phyloP scores from a whole-genome alignment of 2,329 filamentous ascomycete species.

The Trichoderma sp. region DNA sequence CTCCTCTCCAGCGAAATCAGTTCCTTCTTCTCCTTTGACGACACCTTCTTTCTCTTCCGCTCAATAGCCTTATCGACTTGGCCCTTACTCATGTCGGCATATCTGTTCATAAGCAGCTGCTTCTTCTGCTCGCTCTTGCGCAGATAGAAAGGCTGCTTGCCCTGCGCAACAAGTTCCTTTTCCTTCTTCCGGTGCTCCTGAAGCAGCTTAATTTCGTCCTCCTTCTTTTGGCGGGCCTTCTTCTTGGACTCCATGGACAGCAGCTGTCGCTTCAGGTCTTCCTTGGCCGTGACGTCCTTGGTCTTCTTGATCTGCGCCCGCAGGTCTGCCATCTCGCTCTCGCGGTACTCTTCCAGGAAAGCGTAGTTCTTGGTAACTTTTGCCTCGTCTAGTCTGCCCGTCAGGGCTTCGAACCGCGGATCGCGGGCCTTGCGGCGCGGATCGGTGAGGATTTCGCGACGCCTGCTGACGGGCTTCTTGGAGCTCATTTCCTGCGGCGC shows the following conservation, averaged over 20 bases:
- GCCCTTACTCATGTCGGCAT: slow-evolving; percentile 78
- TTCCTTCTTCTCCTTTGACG: slow-evolving; percentile 79
- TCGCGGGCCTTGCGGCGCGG: slow-evolving; percentile 68
- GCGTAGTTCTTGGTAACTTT: slow-evolving; percentile 73
- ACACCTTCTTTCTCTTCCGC: slow-evolving; percentile 85
- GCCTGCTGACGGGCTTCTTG: slow-evolving; percentile 80
- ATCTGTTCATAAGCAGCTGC: slow-evolving; percentile 75
- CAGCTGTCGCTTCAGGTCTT: slow-evolving; percentile 70
- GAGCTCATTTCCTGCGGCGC: slow-evolving; percentile 81
- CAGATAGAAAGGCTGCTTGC: slow-evolving; percentile 90
- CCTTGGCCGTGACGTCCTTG: slow-evolving; percentile 67
- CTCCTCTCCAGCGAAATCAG: slow-evolving; percentile 49
- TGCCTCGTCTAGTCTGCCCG: slow-evolving; percentile 55
- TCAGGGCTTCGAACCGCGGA: slow-evolving; percentile 79
- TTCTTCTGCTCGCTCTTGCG: slow-evolving; percentile 94
- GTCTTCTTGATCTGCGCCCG: slow-evolving; percentile 63
- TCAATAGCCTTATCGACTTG: slow-evolving; percentile 85
- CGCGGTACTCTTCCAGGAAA: slow-evolving; percentile 85
- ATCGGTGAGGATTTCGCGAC: slow-evolving; percentile 67
- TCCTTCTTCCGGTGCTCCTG: slow-evolving; percentile 78
- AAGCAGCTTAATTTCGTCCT: slow-evolving; percentile 68
- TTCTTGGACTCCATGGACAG: slow-evolving; percentile 77
- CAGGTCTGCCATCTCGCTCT: slow-evolving; percentile 77
- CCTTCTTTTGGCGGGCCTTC: slow-evolving; percentile 69
- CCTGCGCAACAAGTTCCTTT: slow-evolving; percentile 80